These are phyloP conservation scores for Shiraia bambusicola DNA, from an alignment of 2,329 filamentous ascomycete genomes.

Conservation along the genomic window DNA sequence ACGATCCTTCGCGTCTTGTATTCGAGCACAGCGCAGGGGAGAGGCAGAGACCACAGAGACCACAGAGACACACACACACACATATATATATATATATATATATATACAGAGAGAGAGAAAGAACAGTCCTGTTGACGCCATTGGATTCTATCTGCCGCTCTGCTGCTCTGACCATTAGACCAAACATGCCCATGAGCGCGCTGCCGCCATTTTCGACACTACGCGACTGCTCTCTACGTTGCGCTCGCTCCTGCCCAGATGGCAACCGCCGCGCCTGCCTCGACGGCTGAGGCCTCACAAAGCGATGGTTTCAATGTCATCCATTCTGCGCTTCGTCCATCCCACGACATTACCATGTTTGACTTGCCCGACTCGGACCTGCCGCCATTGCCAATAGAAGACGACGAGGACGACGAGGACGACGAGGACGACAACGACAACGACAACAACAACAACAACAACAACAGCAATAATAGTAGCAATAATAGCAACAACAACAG, in stretches of 20 bases:
- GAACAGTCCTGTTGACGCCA: too few relatives aligned
- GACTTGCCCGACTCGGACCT: conserved; percentile 43
- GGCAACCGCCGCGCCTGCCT: conserved; percentile 26
- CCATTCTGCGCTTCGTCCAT: conserved; percentile 18
- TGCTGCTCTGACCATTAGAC: conserved; percentile 10
- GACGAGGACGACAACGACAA: too few relatives aligned
- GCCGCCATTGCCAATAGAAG: conserved; percentile 44
- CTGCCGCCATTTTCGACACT: conserved; percentile 4
- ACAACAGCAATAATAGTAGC: too few relatives aligned
- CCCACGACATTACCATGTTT: conserved; percentile 37
- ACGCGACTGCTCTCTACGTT: conserved; percentile 21
- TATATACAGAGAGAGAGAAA: too few relatives aligned
- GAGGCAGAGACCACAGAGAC: not conserved
- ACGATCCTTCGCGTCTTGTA: too few relatives aligned
- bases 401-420: conserved; percentile 23
- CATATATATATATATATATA: too few relatives aligned
- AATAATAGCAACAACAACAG: too few relatives aligned
- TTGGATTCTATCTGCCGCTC: conserved; percentile 10
- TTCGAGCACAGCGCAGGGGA: too few relatives aligned
- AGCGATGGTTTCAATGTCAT: conserved; percentile 20
- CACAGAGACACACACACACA: conserved; percentile 1
- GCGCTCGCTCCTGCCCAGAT: conserved; percentile 24
- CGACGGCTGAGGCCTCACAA: conserved; percentile 28
- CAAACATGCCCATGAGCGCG: conserved; percentile 29
- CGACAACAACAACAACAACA: too few relatives aligned